Conservation (phyloP, 257 asterid species). For the Nicotiana paniculata region DNA sequence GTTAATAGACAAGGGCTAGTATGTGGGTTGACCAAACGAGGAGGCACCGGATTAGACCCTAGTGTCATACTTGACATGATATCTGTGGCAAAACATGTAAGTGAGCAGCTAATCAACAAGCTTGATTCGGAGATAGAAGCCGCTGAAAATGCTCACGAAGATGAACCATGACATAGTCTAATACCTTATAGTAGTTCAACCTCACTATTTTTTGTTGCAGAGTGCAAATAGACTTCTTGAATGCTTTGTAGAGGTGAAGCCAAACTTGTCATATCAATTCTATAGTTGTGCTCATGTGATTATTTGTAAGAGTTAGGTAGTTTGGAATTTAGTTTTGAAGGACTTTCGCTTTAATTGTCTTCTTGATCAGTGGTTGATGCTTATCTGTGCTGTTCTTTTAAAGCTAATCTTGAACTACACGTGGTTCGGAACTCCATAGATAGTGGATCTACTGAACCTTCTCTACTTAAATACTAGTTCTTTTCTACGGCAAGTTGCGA, state of each 20-base stretch:
- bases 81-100: slow-evolving; percentile 61
- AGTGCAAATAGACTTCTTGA: background rate
- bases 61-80: slow-evolving; percentile 74
- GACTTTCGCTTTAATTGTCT: background rate
- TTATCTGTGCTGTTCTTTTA: background rate
- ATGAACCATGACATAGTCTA: slow-evolving; percentile 34
- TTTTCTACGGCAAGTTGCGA: too few species aligned
- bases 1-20: slow-evolving; percentile 60
- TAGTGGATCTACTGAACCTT: too few species aligned
- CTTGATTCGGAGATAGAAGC: slow-evolving; percentile 84
- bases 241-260: background rate
- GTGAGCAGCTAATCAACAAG: slow-evolving; percentile 57
- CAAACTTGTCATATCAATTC: background rate
- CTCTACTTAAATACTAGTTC: too few species aligned
- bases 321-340: background rate
- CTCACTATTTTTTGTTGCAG: background rate
- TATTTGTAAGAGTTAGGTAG: background rate
- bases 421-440: too few species aligned
- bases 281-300: background rate
- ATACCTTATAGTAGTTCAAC: background rate
- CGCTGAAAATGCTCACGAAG: slow-evolving; percentile 74
- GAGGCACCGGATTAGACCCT: slow-evolving; percentile 74
- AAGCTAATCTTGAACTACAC: too few species aligned
- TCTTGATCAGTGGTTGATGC: background rate
- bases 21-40: slow-evolving; percentile 80